These are phyloP conservation scores for Avena eriantha DNA, from an alignment of 176 grass and related monocot genomes.

Conservation along the genomic window DNA sequence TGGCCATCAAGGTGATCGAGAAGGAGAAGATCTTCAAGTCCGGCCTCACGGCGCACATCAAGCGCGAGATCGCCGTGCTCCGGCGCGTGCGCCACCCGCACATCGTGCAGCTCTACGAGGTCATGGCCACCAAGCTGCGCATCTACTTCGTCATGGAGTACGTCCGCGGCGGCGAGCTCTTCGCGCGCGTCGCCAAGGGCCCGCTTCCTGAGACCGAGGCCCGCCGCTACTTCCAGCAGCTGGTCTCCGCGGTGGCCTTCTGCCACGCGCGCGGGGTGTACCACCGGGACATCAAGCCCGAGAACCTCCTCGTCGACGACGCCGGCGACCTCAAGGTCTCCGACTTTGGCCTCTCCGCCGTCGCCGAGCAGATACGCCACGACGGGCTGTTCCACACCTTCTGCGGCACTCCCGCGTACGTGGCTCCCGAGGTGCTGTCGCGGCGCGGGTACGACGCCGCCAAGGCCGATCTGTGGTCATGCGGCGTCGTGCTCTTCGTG, in stretches of 20 bases:
- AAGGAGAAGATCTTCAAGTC: conserved; percentile 90
- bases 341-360: conserved; percentile 87
- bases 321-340: conserved; percentile 92
- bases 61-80: conserved; percentile 92
- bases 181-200: conserved; percentile 74
- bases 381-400: conserved; percentile 97
- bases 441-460: conserved; percentile 77
- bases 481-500: conserved; percentile 95
- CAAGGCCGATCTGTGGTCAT: conserved; percentile 89
- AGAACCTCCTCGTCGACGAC: conserved; percentile 93
- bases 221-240: conserved; percentile 90
- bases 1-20: conserved; percentile 93
- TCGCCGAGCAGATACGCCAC: conserved; percentile 79
- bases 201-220: conserved; percentile 68
- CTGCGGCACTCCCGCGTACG: conserved; percentile 95
- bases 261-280: conserved; percentile 97
- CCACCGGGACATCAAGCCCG: conserved; percentile 96
- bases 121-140: conserved; percentile 94
- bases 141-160: conserved; percentile 99
- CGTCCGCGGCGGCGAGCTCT: conserved; percentile 96
- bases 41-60: conserved; percentile 76
- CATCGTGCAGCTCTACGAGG: conserved; percentile 92
- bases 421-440: conserved; percentile 90
- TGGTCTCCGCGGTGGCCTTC: conserved; percentile 88
- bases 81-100: conserved; percentile 91